Evolutionary conservation across 441 rosid species (phyloP), one percentile per base, ranked within the genome.

Genomic region (Populus hybrid): DNA sequence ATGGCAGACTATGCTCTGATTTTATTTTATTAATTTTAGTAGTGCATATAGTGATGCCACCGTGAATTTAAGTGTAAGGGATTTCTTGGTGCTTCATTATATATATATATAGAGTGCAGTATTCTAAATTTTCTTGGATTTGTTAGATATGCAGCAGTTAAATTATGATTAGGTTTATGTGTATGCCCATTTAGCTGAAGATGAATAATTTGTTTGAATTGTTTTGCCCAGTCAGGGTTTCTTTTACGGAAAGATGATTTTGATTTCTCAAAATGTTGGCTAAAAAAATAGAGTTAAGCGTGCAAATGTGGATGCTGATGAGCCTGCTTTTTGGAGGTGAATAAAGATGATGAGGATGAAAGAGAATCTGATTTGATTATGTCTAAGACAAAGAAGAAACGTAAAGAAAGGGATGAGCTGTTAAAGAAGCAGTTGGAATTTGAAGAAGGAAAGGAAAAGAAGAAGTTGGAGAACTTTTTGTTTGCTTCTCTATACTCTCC

Each of bases 401-500:
- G 84, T 85, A 86, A 79, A 81, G 89, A 87, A 66, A 86, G 83
- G 74, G 86, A 86, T 42, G 16, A 42, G 16, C 50, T 3, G 50
- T 11, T 42, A 42, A 1, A 42, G 79, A 83, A 83, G 69, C 72
- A 70, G 75, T 18, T 75, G 75, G 91, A 80, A 79, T 91, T 28
- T 28, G 30, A 28, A 28, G 30, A 28, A 28, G 30, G 30, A 28
- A 28, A 28, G 30, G 4, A 28, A 67, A 92, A 86, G 93, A 88
- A 86, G 78, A 94, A 79, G 83, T 87, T 94, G 61, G 97, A 92
- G 85, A 87, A 84, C 79, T 64, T 83, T 76, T 84, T 92, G 83
- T 94, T 94, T 36, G 98, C 94, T 21, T 88, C 97, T 40, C 81
- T 94, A n/a, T 87, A 90, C 79, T 86, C 89, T 36, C 94, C 97